Evolutionary conservation across 2,329 filamentous ascomycete species (phyloP).

Genomic region (Cordyceps fumosorosea): DNA sequence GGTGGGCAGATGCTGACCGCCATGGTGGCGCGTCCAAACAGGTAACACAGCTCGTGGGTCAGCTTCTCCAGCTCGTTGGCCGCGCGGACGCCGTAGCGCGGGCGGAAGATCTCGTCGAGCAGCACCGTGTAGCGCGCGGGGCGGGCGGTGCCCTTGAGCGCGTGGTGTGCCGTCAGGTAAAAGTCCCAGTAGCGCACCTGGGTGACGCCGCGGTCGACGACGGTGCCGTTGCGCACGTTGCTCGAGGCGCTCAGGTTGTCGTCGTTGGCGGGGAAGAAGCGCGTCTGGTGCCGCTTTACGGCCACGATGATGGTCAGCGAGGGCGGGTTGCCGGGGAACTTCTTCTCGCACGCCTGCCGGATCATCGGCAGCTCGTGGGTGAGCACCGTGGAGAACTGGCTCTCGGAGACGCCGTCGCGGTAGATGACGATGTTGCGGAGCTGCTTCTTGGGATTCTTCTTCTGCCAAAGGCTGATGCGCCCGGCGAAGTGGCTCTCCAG

Average conservation of each 20-base stretch:
- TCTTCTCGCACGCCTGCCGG: conserved; percentile 52
- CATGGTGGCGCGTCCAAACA: conserved; percentile 81
- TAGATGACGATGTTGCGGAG: conserved; percentile 78
- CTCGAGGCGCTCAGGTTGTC: conserved; percentile 42
- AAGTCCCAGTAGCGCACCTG: conserved; percentile 75
- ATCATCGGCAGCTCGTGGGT: conserved; percentile 61
- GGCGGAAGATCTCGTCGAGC: conserved; percentile 60
- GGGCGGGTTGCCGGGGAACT: conserved; percentile 53
- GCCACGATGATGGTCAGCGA: conserved; percentile 70
- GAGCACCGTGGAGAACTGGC: conserved; percentile 68
- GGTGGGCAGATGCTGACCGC: conserved; percentile 82
- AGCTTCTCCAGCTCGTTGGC: conserved; percentile 65
- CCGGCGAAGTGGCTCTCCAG: conserved; percentile 57
- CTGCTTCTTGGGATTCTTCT: conserved; percentile 44
- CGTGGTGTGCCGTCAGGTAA: conserved; percentile 74
- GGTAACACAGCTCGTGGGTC: conserved; percentile 75
- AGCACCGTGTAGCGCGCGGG: conserved; percentile 80
- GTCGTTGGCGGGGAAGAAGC: conserved; percentile 67
- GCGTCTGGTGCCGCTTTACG: conserved; percentile 82
- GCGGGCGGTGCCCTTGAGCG: conserved; percentile 74
- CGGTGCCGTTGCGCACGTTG: conserved; percentile 70
- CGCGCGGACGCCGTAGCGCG: conserved; percentile 31
- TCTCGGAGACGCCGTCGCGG: conserved; percentile 83
- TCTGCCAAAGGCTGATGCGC: conserved; percentile 60
- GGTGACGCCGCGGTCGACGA: conserved; percentile 80